Evolutionary conservation across 306 rosid genomes (phyloP), one percentile per base, ranked within the genome.

Genomic region (Medicago ruthenica): DNA sequence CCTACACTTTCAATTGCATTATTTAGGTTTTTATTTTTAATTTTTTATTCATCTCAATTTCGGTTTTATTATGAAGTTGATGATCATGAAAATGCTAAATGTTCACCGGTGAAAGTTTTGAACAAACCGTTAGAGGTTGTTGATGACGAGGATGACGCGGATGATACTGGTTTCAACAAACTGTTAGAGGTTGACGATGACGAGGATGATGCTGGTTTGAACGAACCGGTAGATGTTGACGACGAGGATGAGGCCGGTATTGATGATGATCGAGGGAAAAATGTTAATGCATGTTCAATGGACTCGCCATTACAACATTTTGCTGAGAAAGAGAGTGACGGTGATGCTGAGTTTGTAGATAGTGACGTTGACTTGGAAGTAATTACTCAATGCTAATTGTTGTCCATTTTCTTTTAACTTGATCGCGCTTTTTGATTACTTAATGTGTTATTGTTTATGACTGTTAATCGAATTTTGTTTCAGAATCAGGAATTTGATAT

Each of bases 341-440:
- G 76, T 17, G n/a, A 44, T 61, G 40, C 45, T 75, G 85, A 14
- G 61, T 64, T 14, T 59, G 76, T 36, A 13, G 65, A 71, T 24
- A 79, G 77, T 14, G 71, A 68, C 15, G 66, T 75, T 83, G 80
- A 83, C 21, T 61, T 41, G 57, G 55, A 78, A 71, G 97, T 92
- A 85, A 85, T 27, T 62, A 4, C 40, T 72, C 55, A 81, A 17
- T 62, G 6, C 41, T 73, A 31, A 0, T 68, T 37, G 8, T 21
- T 57, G 61, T 17, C 10, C 12, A 0, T 18, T 40, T 5, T 1
- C 58, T 24, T 67, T 27, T 61, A 9, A 55, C 21, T 2, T 60
- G 62, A 34, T 68, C 24, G 27, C 34, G 22, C 36, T 14, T 47
- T 55, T 55, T 57, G 4, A 9, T 54, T 57, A 42, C n/a, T 51